Conservation (phyloP, 2,329 filamentous ascomycete genomes). For the Cladosporium sp. region DNA sequence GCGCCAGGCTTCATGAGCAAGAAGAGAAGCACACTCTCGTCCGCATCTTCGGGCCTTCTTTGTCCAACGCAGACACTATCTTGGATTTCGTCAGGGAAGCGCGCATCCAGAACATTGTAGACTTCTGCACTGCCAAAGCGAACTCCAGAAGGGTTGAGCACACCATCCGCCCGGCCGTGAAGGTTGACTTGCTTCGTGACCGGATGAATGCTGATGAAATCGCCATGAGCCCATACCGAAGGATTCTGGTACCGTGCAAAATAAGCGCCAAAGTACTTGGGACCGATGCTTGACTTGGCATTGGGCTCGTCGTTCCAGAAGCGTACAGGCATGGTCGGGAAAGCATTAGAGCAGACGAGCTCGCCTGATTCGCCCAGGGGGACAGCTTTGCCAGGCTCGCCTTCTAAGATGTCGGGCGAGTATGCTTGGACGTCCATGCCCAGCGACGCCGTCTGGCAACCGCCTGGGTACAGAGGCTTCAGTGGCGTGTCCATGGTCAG, state of each 20-base stretch:
- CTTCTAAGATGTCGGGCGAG: conserved; percentile 53
- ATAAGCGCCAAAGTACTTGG: conserved; percentile 49
- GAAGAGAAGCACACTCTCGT: conserved; percentile 62
- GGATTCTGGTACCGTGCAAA: conserved; percentile 49
- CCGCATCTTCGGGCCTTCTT: conserved; percentile 59
- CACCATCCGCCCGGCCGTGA: conserved; percentile 72
- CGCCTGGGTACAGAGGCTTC: conserved; percentile 63
- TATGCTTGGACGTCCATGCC: conserved; percentile 60
- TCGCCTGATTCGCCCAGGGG: conserved; percentile 70
- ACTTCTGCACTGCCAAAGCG: conserved; percentile 80
- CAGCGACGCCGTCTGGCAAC: conserved; percentile 55
- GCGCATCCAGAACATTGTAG: conserved; percentile 69
- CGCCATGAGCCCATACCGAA: conserved; percentile 76
- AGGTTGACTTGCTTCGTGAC: conserved; percentile 65
- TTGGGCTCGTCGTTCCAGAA: conserved; percentile 46
- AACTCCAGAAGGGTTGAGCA: conserved; percentile 76
- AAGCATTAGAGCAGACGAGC: conserved; percentile 66
- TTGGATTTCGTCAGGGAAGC: conserved; percentile 62
- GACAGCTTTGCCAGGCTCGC: conserved; percentile 52
- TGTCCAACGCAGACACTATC: conserved; percentile 83
- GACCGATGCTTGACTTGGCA: conserved; percentile 28
- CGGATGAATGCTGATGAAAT: conserved; percentile 73
- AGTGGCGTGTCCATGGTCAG: conserved; percentile 67
- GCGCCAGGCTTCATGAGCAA: conserved; percentile 60
- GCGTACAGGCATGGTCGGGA: conserved; percentile 70